Base-by-base conservation (phyloP, 106 monocot genomes). In the Xerophyta viscosa region DNA sequence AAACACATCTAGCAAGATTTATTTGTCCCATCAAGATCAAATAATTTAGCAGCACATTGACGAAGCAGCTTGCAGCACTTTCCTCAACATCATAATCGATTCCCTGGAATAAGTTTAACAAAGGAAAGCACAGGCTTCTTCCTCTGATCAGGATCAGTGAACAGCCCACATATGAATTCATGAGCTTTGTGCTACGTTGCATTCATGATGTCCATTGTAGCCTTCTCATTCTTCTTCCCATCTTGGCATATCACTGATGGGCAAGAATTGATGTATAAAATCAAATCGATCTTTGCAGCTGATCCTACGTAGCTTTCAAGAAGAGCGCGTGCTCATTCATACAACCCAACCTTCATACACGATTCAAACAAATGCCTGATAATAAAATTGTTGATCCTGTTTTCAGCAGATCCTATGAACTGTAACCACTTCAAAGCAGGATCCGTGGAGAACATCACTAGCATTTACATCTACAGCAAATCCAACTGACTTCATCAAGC, bases 1-100 rank as follows among this genome's bases (percentile, higher is more conserved):
- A 98, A 24, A 90, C 73, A 52, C 96, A 98, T 20, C 96, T 66
- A 6, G 96, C 96, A 2, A 81, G 63, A 67, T 98, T 98, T 70
- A 90, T 76, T 50, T 98, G 96, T 18, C 89, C 89, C 89, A 98
- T 90, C 47, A 98, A 50, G 11, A 90, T 85, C n/a, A 98, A 64
- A 56, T 89, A 90, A 37, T 98, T 98, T 6, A 98, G 64, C 17
- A 98, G 78, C 31, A 98, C 89, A 58, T 98, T 98, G 13, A 98
- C 82, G 33, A 86, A 98, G 48, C 86, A 98, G 41, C 79, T 69
- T 0, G 88, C 79, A 1, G 89, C 78, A 28, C 86, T 74, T 62
- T 88, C 89, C 66, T 90, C 89, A 0, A 43, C 36, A 20, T 98
- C 89, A 6, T 86, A 86, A 72, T 98, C 82, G 24, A 98, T 66